phyloP scores from a whole-genome alignment of 345 rosid species.

The Stellera chamaejasme region DNA sequence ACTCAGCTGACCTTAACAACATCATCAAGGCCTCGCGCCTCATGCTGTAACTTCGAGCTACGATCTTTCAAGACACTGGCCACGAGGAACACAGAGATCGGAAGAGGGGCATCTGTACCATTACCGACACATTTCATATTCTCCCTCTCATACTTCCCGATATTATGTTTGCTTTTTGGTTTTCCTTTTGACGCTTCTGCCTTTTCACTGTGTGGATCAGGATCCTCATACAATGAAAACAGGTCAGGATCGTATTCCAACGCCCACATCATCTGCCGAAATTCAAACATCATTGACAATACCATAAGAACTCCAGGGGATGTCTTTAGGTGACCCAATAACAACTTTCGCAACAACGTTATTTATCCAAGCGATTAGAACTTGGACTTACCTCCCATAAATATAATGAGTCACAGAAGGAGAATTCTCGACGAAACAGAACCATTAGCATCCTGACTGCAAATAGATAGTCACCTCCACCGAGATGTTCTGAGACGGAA shows the following conservation, averaged over 20 bases:
- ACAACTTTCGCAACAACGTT: constrained; percentile 2
- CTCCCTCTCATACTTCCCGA: constrained; percentile 87
- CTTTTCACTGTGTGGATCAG: constrained; percentile 32
- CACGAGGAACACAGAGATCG: constrained; percentile 89
- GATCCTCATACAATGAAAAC: constrained; percentile 65
- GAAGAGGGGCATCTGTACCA: constrained; percentile 61
- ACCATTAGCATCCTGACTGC: constrained; percentile 98
- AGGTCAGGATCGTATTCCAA: constrained; percentile 87
- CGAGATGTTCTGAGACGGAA: constrained; percentile 61
- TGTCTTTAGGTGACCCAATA: neutral
- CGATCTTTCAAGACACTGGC: constrained; percentile 96
- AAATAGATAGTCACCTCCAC: constrained; percentile 96
- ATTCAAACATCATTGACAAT: constrained; percentile 1
- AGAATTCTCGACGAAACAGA: constrained; percentile 89
- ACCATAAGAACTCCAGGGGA: no score
- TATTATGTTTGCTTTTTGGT: constrained; percentile 53
- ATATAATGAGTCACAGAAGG: constrained; percentile 90
- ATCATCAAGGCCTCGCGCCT: constrained; percentile 94
- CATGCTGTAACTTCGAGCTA: constrained; percentile 67
- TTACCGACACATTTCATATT: constrained; percentile 54
- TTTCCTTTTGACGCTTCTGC: constrained; percentile 52
- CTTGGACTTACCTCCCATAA: constrained; percentile 85
- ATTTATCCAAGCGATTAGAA: constrained; percentile 1
- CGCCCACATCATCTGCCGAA: constrained; percentile 98
- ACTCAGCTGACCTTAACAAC: constrained; percentile 64